A percentile compares a stretch with the other conserved stretches of the same genome.
These are phyloP conservation scores for Termitomyces sp. DNA, from an alignment of 768 basidiomycete species.

Conservation along the genomic window DNA sequence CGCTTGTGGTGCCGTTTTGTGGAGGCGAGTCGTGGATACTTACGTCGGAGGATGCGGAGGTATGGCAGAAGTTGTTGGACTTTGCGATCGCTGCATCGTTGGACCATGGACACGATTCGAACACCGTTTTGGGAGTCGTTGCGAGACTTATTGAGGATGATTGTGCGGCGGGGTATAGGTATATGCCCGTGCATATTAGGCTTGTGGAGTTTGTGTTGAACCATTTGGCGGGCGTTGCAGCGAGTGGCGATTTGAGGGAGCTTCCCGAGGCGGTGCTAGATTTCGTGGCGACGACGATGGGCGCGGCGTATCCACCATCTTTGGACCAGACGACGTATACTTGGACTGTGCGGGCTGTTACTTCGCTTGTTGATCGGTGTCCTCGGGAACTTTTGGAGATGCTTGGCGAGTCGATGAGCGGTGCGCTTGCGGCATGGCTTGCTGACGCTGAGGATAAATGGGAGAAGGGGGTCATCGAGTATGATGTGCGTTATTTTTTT, in stretches of 20 bases:
- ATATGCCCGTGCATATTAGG: conserved; percentile 25
- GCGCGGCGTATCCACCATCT: conserved; percentile 61
- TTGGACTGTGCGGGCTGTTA: conserved; percentile 60
- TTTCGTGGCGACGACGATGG: conserved; percentile 55
- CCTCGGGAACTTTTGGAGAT: conserved; percentile 22
- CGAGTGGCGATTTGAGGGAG: conserved; percentile 33
- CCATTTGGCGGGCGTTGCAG: conserved; percentile 36
- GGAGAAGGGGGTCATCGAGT: conserved; percentile 45
- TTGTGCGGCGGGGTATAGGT: not conserved
- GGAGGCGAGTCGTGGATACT: conserved; percentile 20
- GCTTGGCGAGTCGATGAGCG: conserved; percentile 29
- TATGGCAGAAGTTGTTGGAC: conserved; percentile 57
- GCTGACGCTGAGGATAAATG: conserved; percentile 50
- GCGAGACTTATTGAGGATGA: conserved; percentile 33
- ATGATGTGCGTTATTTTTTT: conserved; percentile 40
- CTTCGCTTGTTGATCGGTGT: conserved; percentile 47
- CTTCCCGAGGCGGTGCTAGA: conserved; percentile 51
- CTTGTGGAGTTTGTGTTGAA: conserved; percentile 59
- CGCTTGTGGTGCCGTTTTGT: conserved; percentile 59
- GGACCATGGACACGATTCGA: conserved; percentile 53
- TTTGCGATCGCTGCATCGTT: conserved; percentile 48
- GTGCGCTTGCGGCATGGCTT: conserved; percentile 56
- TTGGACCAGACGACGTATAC: conserved; percentile 45
- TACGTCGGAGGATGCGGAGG: conserved; percentile 42
- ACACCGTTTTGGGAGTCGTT: conserved; percentile 49